Evolutionary conservation across 192 early-diverging fungal species (phyloP).

Genomic region (Powellomyces hirtus): DNA sequence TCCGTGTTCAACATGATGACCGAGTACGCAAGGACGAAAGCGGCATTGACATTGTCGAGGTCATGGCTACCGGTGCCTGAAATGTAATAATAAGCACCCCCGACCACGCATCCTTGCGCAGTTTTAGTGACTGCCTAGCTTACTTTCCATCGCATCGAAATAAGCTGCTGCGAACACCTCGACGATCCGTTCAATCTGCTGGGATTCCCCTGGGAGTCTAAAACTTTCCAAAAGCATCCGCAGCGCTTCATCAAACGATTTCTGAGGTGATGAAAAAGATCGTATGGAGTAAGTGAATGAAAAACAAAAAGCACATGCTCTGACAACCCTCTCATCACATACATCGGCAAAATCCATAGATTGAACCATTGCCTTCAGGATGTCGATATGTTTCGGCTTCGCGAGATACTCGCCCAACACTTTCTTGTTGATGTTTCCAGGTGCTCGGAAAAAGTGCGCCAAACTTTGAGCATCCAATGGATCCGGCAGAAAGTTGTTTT

Average conservation of each 20-base stretch:
- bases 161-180: conserved; percentile 86
- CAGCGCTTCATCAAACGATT: conserved; percentile 91
- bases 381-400: conserved; percentile 77
- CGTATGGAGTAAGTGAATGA: not conserved
- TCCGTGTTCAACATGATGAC: conserved; percentile 99
- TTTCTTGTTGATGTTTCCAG: conserved; percentile 84
- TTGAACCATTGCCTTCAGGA: conserved; percentile 80
- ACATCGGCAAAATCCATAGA: conserved; percentile 86
- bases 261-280: conserved; percentile 44
- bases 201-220: conserved; percentile 95
- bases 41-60: conserved; percentile 78
- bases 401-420: conserved; percentile 86
- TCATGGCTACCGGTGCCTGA: no score
- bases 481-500: conserved; percentile 47
- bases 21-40: conserved; percentile 87
- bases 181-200: conserved; percentile 95
- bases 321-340: no score
- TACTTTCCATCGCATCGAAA: conserved; percentile 57
- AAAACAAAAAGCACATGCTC: not conserved
- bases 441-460: conserved; percentile 73
- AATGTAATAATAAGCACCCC: no score
- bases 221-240: conserved; percentile 91
- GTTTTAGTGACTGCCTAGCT: no score
- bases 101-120: no score
- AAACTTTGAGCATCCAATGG: conserved; percentile 53